Evolutionary conservation across 1,284 basidiomycete species (phyloP).

Genomic region (Bjerkandera adusta): DNA sequence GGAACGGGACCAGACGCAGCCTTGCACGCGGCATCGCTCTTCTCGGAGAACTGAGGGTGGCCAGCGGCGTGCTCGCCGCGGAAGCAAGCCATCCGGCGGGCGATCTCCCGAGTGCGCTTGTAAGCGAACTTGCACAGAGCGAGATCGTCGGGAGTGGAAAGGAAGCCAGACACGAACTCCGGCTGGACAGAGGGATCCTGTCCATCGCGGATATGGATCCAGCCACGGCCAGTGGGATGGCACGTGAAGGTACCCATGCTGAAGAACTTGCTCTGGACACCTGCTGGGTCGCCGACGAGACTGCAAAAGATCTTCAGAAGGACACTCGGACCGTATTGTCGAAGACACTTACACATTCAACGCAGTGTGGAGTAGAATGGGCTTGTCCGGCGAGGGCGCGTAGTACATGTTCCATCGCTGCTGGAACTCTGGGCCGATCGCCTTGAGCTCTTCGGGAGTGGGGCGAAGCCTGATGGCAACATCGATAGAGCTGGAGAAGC

Average conservation of each 20-base stretch:
- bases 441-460: conserved; percentile 34
- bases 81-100: conserved; percentile 53
- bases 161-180: conserved; percentile 9
- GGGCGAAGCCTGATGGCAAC: conserved; percentile 46
- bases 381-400: conserved; percentile 40
- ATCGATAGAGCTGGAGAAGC: conserved; percentile 33
- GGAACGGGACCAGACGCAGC: conserved; percentile 35
- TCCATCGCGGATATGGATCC: conserved; percentile 6
- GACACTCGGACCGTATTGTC: neutral
- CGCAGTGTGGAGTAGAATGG: conserved; percentile 30
- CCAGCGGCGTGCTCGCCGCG: conserved; percentile 45
- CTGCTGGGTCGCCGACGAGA: conserved; percentile 5
- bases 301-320: neutral
- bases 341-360: conserved; percentile 29
- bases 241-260: conserved; percentile 1
- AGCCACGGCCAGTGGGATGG: conserved; percentile 8
- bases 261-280: conserved; percentile 7
- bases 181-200: conserved; percentile 6
- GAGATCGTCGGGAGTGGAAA: conserved; percentile 49
- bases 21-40: conserved; percentile 40
- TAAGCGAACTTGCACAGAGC: conserved; percentile 52
- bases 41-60: conserved; percentile 50
- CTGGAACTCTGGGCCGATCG: conserved; percentile 38
- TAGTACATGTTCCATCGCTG: conserved; percentile 38
- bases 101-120: conserved; percentile 57